These are phyloP conservation scores for Lachnellula occidentalis DNA, from an alignment of 2,329 filamentous ascomycete genomes.

Conservation along the genomic window DNA sequence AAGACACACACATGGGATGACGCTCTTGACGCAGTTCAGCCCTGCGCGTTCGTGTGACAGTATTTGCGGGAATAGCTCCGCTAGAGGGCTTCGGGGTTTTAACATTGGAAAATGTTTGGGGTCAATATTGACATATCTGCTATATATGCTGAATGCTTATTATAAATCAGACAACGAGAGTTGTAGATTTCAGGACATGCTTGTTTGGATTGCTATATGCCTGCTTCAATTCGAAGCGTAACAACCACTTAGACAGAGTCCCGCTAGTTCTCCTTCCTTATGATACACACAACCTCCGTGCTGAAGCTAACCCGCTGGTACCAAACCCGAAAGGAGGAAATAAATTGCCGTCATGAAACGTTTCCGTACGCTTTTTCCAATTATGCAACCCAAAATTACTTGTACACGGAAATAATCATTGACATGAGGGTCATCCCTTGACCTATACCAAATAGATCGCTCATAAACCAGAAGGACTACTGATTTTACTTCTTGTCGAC, in stretches of 20 bases:
- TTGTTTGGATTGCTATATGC: background rate
- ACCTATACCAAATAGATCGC: conserved; percentile 6
- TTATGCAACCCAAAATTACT: conserved; percentile 28
- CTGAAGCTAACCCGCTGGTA: conserved; percentile 8
- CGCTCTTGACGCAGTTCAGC: too few species aligned
- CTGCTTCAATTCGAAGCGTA: background rate
- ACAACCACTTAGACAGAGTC: background rate
- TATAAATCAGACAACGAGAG: background rate
- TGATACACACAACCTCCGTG: conserved; percentile 16
- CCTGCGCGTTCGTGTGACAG: too few species aligned
- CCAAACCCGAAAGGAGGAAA: conserved; percentile 16
- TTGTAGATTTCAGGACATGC: background rate
- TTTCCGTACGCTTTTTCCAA: conserved; percentile 26
- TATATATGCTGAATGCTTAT: background rate
- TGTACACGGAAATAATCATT: conserved; percentile 22
- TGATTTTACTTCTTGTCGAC: conserved; percentile 24
- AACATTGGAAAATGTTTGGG: too few species aligned
- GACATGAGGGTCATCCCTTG: conserved; percentile 16
- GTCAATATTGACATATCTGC: too few species aligned
- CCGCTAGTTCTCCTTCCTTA: conserved; percentile 9
- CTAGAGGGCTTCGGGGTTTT: too few species aligned
- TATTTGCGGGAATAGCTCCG: too few species aligned
- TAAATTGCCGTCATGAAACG: conserved; percentile 17
- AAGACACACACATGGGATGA: too few species aligned
- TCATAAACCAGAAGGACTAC: conserved; percentile 8